Conservation (phyloP, 2,329 filamentous ascomycete species). For the Penicillium sp. region DNA sequence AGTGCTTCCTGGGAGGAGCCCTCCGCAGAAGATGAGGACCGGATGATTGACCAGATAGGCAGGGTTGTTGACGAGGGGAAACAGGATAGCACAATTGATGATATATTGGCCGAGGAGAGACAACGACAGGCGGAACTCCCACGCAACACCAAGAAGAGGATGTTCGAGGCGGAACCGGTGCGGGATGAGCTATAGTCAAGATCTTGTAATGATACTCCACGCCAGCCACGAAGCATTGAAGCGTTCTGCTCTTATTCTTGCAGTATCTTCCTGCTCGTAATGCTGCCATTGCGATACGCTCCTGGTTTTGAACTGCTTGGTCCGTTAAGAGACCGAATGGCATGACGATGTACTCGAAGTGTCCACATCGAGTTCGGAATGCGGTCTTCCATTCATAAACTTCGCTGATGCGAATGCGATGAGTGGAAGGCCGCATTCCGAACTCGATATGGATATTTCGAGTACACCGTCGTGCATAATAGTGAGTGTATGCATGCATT, state of each 20-base stretch:
- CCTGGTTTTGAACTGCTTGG: too few species aligned
- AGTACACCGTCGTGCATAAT: too few species aligned
- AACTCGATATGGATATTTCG: too few species aligned
- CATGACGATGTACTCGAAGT: too few species aligned
- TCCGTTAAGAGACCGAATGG: too few species aligned
- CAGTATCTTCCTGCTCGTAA: too few species aligned
- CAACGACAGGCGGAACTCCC: slow-evolving; percentile 37
- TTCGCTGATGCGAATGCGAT: too few species aligned
- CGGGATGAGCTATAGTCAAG: slow-evolving; percentile 38
- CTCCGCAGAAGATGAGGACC: slow-evolving; percentile 27
- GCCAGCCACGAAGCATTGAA: slow-evolving; percentile 3
- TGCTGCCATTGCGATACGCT: too few species aligned
- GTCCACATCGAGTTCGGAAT: too few species aligned
- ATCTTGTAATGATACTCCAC: slow-evolving; percentile 14
- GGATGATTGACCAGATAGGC: slow-evolving; percentile 41
- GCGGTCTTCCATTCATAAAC: too few species aligned
- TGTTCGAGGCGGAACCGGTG: slow-evolving; percentile 42
- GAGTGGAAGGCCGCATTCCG: too few species aligned
- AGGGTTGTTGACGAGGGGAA: slow-evolving; percentile 33
- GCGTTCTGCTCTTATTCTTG: neutral
- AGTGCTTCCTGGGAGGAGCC: slow-evolving; percentile 22
- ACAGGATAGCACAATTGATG: slow-evolving; percentile 30
- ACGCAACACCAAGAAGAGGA: slow-evolving; percentile 47
- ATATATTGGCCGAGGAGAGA: slow-evolving; percentile 35
- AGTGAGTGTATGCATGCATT: too few species aligned